Evolutionary conservation across 805 yeast genomes (phyloP), one percentile per base, ranked within the genome.

Genomic region (Candida silvicultrix): DNA sequence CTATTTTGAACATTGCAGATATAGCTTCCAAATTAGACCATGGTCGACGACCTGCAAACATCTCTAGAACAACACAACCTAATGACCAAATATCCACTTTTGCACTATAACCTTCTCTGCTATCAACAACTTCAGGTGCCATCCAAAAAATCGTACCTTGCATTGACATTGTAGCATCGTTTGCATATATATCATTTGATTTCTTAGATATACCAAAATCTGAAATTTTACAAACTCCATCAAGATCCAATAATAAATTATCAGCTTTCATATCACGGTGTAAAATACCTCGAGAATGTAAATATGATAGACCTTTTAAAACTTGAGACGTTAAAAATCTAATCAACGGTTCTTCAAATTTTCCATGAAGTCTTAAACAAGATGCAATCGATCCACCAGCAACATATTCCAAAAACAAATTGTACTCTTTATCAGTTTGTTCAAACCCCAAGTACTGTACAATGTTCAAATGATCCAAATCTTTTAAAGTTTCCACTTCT

Each of bases 141-240:
- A 94, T 94, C 99, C 99, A 94, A 64, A 90, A 94, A 1, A 95
- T 89, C 0, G 99, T 90, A 21, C 99, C 99, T 65, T 95, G 96
- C 95, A 88, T 89, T 12, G 97, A 90, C 96, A 90, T 87, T 45
- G 89, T 97, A 4, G 96, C 89, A 56, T 88, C 82, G 63, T 94
- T 89, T 28, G 86, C 82, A 62, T 94, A 92, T 21, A 92, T 87
- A 60, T 94, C 90, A 40, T 81, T 77, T 12, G 89, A 80, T 58
- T 81, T 80, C 62, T 89, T 90, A 38, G 97, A 89, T 44, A 94
- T 94, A 40, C 99, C 99, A 68, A 94, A 94, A 65, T 94, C 99
- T 14, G 96, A 85, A 41, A 94, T 94, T 66, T 94, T 94, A 65
- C 96, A 88, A 12, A 89, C 80, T 25, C 99, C 99, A 62, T 94